Conservation (phyloP, 2,329 filamentous ascomycete species). For the Seiridium unicorne region DNA sequence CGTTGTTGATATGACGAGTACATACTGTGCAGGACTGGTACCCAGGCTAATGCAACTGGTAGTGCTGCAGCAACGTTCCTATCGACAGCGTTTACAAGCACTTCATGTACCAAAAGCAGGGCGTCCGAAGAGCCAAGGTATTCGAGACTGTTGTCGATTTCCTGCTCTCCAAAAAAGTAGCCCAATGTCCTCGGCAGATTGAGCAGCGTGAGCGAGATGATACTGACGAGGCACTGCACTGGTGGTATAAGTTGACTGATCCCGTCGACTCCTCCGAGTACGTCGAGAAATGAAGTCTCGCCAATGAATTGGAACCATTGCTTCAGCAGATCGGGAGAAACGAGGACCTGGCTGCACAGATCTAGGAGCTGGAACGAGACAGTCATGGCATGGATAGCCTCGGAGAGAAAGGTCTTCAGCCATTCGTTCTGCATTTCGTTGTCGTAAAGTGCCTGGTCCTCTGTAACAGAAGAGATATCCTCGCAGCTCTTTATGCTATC, state of each 20-base stretch:
- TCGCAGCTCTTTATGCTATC: constrained; percentile 49
- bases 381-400: constrained; percentile 72
- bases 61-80: constrained; percentile 60
- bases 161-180: constrained; percentile 49
- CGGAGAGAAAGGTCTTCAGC: constrained; percentile 44
- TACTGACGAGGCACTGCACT: constrained; percentile 67
- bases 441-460: constrained; percentile 38
- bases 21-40: constrained; percentile 70
- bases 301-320: constrained; percentile 76
- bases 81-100: constrained; percentile 62
- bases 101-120: constrained; percentile 70
- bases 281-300: constrained; percentile 67
- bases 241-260: constrained; percentile 52
- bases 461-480: constrained; percentile 47
- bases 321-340: constrained; percentile 56
- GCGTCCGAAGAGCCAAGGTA: constrained; percentile 71
- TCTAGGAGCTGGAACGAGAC: constrained; percentile 71
- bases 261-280: constrained; percentile 40
- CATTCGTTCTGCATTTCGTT: constrained; percentile 24
- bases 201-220: constrained; percentile 71
- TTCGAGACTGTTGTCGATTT: constrained; percentile 39
- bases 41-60: constrained; percentile 80
- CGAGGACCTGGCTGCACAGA: constrained; percentile 50
- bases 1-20: constrained; percentile 61
- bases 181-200: constrained; percentile 60